Base-by-base conservation (phyloP, 768 basidiomycete species). In the Hortiboletus flavorubellus region DNA sequence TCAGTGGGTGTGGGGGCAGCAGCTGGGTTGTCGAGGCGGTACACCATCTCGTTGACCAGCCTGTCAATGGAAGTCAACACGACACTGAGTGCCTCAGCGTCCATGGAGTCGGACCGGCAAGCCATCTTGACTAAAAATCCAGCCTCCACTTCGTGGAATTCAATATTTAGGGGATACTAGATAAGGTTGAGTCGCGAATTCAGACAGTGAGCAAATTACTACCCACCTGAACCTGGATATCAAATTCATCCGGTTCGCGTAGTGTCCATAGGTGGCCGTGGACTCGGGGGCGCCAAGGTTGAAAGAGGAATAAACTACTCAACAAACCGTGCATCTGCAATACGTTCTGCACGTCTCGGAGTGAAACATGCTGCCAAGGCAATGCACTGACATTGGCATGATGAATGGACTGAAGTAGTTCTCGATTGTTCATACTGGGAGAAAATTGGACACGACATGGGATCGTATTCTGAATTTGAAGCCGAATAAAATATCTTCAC, bases 221-320 rank as follows among this genome's bases (percentile, higher is more conserved):
- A 30, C 41, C 38, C 56, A 76, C 78, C 73, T 63, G 75, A 45
- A 63, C 43, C 23, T 58, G 63, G 29, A 60, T 45, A 31, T 55
- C 56, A 23, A 59, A 56, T 14, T 54, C 67, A 26, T 43, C 57
- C 12, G 37, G 55, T 23, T 49, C 57, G 46, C 59, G 55, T 49
- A 71, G 33, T 38, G 50, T 53, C 72, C 71, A 72, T 2, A 67
- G 23, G 18, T 51, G 29, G 46, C 47, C 55, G 10, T 31, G 33
- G 11, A 15, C 34, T 26, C 6, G 18, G 11, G 53, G 40, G 37
- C 16, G 33, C 49, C 38, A 50, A 50, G 75, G 73, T 52, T 80
- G 77, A 61, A 76, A 80, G 11, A 80, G 62, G 57, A 80, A 78
- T 39, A 80, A 61, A 54, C 73, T 74, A 46, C 76, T 76, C 68